These are phyloP conservation scores for Domatiomyces catenatus DNA, from an alignment of 2,329 filamentous ascomycete genomes.

Conservation along the genomic window DNA sequence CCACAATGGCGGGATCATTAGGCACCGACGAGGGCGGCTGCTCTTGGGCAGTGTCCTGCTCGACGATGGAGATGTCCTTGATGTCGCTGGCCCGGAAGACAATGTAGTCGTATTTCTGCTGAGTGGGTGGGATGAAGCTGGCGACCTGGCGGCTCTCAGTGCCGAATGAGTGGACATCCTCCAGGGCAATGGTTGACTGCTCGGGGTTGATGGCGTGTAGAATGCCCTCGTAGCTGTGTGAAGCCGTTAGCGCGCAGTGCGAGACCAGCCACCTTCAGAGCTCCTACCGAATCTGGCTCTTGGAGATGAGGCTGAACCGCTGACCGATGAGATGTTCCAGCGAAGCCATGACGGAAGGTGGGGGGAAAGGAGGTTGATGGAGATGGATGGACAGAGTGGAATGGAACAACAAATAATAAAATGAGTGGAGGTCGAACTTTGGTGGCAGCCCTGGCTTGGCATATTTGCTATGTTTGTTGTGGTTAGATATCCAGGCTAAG, in stretches of 20 bases:
- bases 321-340: constrained; percentile 44
- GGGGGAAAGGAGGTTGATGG: constrained; percentile 10
- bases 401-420: not conserved
- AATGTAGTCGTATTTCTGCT: constrained; percentile 94
- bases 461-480: not conserved
- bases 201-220: constrained; percentile 97
- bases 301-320: constrained; percentile 90
- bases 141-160: constrained; percentile 76
- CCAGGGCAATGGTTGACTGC: constrained; percentile 86
- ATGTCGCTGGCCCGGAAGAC: constrained; percentile 97
- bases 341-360: constrained; percentile 15
- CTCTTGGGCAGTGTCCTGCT: constrained; percentile 48
- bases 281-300: constrained; percentile 85
- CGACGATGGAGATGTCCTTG: constrained; percentile 90
- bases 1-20: constrained; percentile 86
- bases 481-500: too few species aligned
- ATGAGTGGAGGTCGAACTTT: not conserved
- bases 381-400: not conserved
- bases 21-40: constrained; percentile 57
- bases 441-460: not conserved
- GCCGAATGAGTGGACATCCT: constrained; percentile 87
- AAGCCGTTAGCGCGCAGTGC: constrained; percentile 22
- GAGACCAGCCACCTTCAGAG: constrained; percentile 1
- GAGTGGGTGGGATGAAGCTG: constrained; percentile 69
- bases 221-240: constrained; percentile 72